Base-by-base conservation (phyloP, 2,329 filamentous ascomycete genomes). In the Lomentospora prolificans region DNA sequence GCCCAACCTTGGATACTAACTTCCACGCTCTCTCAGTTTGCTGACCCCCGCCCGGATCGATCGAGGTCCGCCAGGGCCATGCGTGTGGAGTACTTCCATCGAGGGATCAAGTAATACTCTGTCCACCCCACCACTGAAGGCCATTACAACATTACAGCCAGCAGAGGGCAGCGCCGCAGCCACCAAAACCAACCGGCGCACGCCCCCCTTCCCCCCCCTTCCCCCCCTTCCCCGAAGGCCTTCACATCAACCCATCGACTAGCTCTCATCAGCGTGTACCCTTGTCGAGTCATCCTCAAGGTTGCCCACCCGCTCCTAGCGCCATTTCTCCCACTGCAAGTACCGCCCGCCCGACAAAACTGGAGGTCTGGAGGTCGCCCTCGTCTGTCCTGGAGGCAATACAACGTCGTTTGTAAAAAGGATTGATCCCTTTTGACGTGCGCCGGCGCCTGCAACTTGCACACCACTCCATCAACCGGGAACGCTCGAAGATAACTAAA, bases 1-100 rank as follows among this genome's bases (percentile, higher is more conserved):
- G n/a, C n/a, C n/a, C n/a, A n/a, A n/a, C n/a, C n/a, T 48, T 48
- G 17, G 44, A 48, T 48, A 48, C 24, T 48, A 48, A 27, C 44
- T 48, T 48, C 44, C 44, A n/a, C 44, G 44, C 44, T 12, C 30
- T 12, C 30, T 33, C 12, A 12, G 30, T 12, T 33, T 33, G 44
- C 44, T 48, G 17, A 48, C 44, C 44, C 44, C 19, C 19, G 44
- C 12, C 22, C 44, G 44, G 44, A 48, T 25, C 19, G 17, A 22
- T 17, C 44, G 22, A 48, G 44, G 22, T 4, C 17, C 44, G 44
- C 44, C 44, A 48, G 24, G 44, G 22, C n/a, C n/a, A n/a, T n/a
- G n/a, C n/a, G n/a, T n/a, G n/a, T n/a, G n/a, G n/a, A n/a, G n/a
- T n/a, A n/a, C n/a, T n/a, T n/a, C n/a, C n/a, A n/a, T n/a, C n/a